Conservation (phyloP, 345 rosid species). For the Heritiera littoralis region DNA sequence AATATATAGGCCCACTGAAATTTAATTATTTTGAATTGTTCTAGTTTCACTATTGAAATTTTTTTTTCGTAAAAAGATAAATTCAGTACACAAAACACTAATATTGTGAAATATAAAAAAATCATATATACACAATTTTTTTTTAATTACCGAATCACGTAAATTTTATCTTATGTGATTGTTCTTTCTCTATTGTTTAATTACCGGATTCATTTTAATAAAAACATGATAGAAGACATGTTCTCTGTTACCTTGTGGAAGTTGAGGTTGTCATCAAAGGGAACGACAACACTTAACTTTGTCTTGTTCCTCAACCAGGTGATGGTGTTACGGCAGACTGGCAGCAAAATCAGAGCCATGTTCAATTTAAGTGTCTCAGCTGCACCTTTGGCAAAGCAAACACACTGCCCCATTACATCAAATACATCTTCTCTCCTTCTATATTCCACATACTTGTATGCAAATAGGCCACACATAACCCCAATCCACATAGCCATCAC, state of each 20-base stretch:
- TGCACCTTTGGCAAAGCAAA: conserved; percentile 79
- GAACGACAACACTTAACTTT: conserved; percentile 60
- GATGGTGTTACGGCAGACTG: conserved; percentile 78
- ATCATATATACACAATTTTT: no score
- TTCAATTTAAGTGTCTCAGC: conserved; percentile 71
- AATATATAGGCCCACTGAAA: no score
- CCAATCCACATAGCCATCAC: conserved; percentile 61
- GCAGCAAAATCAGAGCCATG: conserved; percentile 76
- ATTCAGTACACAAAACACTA: no score
- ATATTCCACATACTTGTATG: conserved; percentile 60
- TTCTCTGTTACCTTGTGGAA: conserved; percentile 64
- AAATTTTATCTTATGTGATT: no score
- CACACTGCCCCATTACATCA: conserved; percentile 66
- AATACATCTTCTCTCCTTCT: conserved; percentile 50
- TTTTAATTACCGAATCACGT: no score
- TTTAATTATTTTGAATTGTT: no score
- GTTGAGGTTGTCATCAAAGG: conserved; percentile 86
- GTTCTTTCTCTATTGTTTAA: no score
- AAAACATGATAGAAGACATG: neutral
- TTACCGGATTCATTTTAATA: no score
- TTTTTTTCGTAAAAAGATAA: no score
- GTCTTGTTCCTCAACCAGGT: conserved; percentile 83
- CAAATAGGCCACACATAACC: conserved; percentile 58
- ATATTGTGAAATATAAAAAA: no score
- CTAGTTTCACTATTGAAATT: no score